Conservation (phyloP, 768 basidiomycete genomes). For the Lentinula edodes region DNA sequence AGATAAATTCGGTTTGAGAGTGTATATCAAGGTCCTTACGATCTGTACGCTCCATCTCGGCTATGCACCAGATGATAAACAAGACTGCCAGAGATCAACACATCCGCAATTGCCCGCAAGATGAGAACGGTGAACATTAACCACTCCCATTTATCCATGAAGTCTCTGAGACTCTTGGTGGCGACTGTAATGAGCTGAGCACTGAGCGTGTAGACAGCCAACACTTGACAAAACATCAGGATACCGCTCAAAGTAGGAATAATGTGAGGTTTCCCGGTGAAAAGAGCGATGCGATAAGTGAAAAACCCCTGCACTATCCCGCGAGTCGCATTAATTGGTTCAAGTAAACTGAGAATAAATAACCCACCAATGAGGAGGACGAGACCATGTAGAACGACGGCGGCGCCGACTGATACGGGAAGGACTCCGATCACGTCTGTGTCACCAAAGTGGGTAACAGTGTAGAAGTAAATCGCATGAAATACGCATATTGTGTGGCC, state of each 20-base stretch:
- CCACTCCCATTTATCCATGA: neutral
- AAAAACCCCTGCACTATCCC: neutral
- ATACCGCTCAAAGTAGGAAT: neutral
- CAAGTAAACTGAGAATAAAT: neutral
- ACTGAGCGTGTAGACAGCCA: neutral
- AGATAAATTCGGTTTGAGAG: no score
- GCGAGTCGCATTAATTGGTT: neutral
- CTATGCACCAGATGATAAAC: neutral
- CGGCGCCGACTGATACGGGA: neutral
- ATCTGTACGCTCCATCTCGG: neutral
- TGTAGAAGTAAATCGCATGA: constrained; percentile 1
- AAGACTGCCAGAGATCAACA: neutral
- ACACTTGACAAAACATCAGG: neutral
- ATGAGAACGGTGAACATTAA: neutral
- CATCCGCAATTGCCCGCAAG: neutral
- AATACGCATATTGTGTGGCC: neutral
- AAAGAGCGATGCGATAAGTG: neutral
- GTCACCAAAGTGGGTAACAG: neutral
- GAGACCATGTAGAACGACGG: neutral
- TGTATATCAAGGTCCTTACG: neutral
- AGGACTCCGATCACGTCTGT: neutral
- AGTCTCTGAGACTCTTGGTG: neutral
- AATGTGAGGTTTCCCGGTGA: neutral
- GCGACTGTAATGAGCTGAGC: neutral
- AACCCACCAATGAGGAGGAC: neutral